These are phyloP conservation scores for Glarea lozoyensis DNA, from an alignment of 495 filamentous ascomycete genomes.

Conservation along the genomic window DNA sequence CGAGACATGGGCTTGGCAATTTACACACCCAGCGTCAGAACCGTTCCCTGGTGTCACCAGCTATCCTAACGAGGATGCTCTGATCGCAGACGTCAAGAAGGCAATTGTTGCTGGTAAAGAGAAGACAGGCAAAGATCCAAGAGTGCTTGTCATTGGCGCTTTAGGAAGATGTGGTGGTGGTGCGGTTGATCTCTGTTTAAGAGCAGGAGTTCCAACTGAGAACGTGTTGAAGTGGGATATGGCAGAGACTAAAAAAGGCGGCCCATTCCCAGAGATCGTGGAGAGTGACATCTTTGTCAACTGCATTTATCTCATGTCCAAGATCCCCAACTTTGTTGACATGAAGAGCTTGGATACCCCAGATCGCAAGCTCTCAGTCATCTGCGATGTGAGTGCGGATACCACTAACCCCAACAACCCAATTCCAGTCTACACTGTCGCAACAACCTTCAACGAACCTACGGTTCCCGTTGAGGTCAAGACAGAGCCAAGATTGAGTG, in stretches of 20 bases:
- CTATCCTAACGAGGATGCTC: slow-evolving; percentile 67
- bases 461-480: slow-evolving; percentile 62
- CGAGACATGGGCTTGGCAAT: slow-evolving; percentile 84
- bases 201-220: slow-evolving; percentile 64
- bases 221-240: slow-evolving; percentile 89
- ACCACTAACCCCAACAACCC: slow-evolving; percentile 69
- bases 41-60: slow-evolving; percentile 58
- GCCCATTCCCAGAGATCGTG: slow-evolving; percentile 82
- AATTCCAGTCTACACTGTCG: slow-evolving; percentile 76
- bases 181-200: slow-evolving; percentile 69
- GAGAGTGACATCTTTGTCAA: slow-evolving; percentile 80
- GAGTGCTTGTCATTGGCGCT: slow-evolving; percentile 54
- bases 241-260: slow-evolving; percentile 74
- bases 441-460: slow-evolving; percentile 74
- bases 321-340: slow-evolving; percentile 68
- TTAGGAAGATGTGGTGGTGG: slow-evolving; percentile 83
- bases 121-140: slow-evolving; percentile 37
- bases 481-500: slow-evolving; percentile 49
- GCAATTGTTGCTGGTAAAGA: slow-evolving; percentile 47
- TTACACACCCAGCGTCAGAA: slow-evolving; percentile 53
- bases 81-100: slow-evolving; percentile 67
- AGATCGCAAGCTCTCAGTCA: slow-evolving; percentile 66
- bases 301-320: slow-evolving; percentile 81
- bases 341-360: slow-evolving; percentile 56
- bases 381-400: slow-evolving; percentile 81